These are phyloP conservation scores for Coffea humblotiana DNA, from an alignment of 305 asterid genomes.

Conservation along the genomic window DNA sequence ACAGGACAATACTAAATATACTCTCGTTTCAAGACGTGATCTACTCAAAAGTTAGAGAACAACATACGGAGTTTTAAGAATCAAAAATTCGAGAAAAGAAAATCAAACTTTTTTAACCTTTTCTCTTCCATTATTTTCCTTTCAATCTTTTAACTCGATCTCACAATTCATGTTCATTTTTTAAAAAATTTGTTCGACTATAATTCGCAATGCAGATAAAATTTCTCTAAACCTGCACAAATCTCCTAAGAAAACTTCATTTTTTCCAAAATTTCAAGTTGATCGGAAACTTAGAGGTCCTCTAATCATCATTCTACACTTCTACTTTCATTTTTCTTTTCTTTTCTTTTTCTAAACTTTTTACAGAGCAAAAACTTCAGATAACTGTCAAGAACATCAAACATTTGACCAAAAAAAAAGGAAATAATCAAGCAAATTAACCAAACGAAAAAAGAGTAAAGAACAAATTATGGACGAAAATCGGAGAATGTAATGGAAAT, in stretches of 20 bases:
- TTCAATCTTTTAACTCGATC: neutral
- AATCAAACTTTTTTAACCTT: neutral
- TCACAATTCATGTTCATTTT: neutral
- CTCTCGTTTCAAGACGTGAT: neutral
- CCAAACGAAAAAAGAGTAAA: neutral
- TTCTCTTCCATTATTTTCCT: neutral
- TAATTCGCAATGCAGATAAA: neutral
- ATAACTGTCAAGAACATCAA: neutral
- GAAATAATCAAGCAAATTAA: too few relatives aligned
- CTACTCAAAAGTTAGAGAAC: too few relatives aligned
- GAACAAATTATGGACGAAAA: neutral
- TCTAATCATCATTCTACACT: neutral
- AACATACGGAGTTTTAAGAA: neutral
- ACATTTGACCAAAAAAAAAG: neutral
- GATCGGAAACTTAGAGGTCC: neutral
- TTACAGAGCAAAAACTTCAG: neutral
- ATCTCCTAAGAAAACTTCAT: neutral
- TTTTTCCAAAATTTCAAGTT: neutral
- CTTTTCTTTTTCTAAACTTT: neutral
- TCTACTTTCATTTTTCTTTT: neutral
- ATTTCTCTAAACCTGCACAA: neutral
- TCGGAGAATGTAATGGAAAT: neutral
- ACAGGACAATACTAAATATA: neutral
- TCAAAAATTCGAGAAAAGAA: neutral
- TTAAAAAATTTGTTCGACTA: neutral